These are phyloP conservation scores for Taxawa tesnikishii DNA, from an alignment of 2,329 filamentous ascomycete genomes.

Conservation along the genomic window DNA sequence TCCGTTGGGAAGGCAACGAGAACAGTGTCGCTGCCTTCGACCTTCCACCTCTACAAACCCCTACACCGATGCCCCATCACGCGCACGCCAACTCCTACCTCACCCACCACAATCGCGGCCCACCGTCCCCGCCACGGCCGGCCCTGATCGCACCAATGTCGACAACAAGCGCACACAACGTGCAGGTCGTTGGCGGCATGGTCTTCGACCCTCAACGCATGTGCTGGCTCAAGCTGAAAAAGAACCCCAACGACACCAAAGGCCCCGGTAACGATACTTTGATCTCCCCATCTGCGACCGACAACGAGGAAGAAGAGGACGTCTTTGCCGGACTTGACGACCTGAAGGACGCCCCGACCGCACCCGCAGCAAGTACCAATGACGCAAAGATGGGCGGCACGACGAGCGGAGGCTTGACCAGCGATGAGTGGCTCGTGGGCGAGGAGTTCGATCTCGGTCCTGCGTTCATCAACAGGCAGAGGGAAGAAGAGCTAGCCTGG, in stretches of 20 bases:
- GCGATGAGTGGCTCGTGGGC: constrained; percentile 56
- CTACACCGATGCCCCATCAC: constrained; percentile 20
- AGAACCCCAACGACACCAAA: constrained; percentile 20
- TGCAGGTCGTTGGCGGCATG: constrained; percentile 96
- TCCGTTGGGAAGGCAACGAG: constrained; percentile 94
- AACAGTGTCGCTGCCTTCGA: constrained; percentile 74
- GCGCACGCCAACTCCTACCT: constrained; percentile 20
- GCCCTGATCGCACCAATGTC: constrained; percentile 81
- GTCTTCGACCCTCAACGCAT: constrained; percentile 94
- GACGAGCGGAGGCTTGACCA: constrained; percentile 16
- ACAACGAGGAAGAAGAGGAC: constrained; percentile 80
- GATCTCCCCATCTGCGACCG: constrained; percentile 45
- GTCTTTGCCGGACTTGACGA: constrained; percentile 93
- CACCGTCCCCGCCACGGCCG: constrained; percentile 40
- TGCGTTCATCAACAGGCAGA: constrained; percentile 78
- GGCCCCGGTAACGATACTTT: constrained; percentile 20
- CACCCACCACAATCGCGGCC: constrained; percentile 15
- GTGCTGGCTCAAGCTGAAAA: constrained; percentile 79
- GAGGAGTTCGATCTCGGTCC: constrained; percentile 98
- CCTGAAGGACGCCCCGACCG: constrained; percentile 53
- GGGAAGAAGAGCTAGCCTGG: constrained; percentile 89
- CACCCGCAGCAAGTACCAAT: constrained; percentile 14
- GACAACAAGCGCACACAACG: constrained; percentile 60
- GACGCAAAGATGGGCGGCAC: constrained; percentile 8
- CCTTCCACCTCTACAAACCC: constrained; percentile 22